phyloP scores from a whole-genome alignment of 129 eudicot species.

The Cynara cardunculus region DNA sequence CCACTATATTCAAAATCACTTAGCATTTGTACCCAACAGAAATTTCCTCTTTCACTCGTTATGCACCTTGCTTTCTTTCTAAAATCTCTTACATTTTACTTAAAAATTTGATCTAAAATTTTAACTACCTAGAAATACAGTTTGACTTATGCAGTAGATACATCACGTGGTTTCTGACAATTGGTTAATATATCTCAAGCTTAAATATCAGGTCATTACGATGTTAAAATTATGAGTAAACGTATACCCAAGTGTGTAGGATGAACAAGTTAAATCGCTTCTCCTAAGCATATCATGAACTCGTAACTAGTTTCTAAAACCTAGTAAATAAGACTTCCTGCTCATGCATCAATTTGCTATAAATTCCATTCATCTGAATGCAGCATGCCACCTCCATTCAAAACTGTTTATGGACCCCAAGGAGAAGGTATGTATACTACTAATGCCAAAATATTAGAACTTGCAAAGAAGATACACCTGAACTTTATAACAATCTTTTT shows the following conservation, averaged over 20 bases:
- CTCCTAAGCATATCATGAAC: constrained; percentile 3
- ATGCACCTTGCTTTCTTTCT: background rate
- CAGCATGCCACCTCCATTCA: background rate
- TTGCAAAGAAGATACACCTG: background rate
- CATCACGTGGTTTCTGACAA: background rate
- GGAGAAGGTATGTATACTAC: background rate
- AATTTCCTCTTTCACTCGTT: background rate
- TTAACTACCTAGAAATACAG: background rate
- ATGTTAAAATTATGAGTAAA: background rate
- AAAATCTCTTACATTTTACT: background rate
- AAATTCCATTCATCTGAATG: background rate
- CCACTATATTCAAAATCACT: background rate
- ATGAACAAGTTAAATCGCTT: background rate
- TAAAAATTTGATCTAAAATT: background rate
- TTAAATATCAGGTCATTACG: constrained; percentile 1
- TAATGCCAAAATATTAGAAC: background rate
- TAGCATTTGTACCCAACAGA: background rate
- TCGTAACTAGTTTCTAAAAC: background rate
- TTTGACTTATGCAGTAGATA: background rate
- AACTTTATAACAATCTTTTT: background rate
- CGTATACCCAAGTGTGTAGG: background rate
- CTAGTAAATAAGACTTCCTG: background rate
- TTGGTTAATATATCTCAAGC: background rate
- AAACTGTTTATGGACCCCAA: background rate
- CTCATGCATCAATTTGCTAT: constrained; percentile 3